These are phyloP conservation scores for Botrytis tulipae DNA, from an alignment of 2,329 filamentous ascomycete genomes.

Conservation along the genomic window DNA sequence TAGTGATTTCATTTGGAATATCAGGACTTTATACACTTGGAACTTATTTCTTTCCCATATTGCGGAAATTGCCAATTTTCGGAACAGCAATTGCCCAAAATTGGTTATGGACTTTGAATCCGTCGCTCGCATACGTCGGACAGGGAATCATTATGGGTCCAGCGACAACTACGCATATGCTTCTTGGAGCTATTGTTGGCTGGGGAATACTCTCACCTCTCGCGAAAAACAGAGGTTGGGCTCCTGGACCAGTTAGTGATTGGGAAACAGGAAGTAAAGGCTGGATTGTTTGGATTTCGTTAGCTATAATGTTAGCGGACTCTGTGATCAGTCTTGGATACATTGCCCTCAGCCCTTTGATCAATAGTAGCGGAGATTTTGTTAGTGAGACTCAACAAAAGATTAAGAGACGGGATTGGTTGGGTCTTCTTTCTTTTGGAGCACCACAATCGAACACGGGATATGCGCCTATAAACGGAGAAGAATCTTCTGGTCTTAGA, in stretches of 20 bases:
- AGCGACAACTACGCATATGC: slow-evolving; percentile 92
- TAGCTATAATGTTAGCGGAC: slow-evolving; percentile 96
- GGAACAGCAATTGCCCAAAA: slow-evolving; percentile 68
- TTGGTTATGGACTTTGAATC: slow-evolving; percentile 96
- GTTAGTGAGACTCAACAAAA: slow-evolving; percentile 36
- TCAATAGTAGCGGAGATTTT: slow-evolving; percentile 47
- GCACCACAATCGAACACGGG: slow-evolving; percentile 27
- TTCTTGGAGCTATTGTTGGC: slow-evolving; percentile 81
- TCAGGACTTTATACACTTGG: slow-evolving; percentile 71
- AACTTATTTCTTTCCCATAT: slow-evolving; percentile 84
- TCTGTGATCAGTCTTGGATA: slow-evolving; percentile 84
- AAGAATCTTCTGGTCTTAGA: slow-evolving; percentile 18
- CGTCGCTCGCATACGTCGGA: slow-evolving; percentile 93
- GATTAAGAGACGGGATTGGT: slow-evolving; percentile 36
- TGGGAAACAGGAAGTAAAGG: slow-evolving; percentile 95
- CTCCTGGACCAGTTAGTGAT: slow-evolving; percentile 78
- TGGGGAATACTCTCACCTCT: slow-evolving; percentile 90
- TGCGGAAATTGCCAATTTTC: slow-evolving; percentile 85
- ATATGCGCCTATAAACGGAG: slow-evolving; percentile 33
- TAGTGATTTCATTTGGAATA: slow-evolving; percentile 56
- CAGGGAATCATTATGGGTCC: slow-evolving; percentile 99
- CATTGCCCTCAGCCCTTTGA: slow-evolving; percentile 64
- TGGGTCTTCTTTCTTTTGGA: slow-evolving; percentile 30
- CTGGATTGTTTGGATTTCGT: slow-evolving; percentile 96
- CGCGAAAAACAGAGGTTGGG: slow-evolving; percentile 84